Conservation (phyloP, 371 early-diverging fungal species). For the Conidiobolus incongruus region DNA sequence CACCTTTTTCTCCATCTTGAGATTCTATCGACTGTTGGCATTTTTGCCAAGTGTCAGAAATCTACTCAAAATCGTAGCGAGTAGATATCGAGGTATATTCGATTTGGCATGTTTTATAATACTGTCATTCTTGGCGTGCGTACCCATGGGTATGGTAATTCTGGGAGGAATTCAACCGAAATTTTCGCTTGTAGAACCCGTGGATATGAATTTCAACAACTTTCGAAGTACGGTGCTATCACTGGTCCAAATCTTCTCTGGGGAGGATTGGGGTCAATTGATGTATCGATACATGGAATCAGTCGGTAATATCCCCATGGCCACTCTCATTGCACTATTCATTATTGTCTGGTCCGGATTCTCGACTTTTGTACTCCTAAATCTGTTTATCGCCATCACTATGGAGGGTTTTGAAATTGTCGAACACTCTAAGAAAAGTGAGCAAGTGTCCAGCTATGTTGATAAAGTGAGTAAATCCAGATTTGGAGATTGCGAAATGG, state of each 20-base stretch:
- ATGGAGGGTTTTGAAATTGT: conserved; percentile 33
- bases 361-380: conserved; percentile 37
- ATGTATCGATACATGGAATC: conserved; percentile 22
- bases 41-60: too few species aligned
- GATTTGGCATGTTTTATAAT: too few species aligned
- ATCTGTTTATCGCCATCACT: conserved; percentile 35
- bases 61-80: too few species aligned
- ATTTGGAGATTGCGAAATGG: too few species aligned
- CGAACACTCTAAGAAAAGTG: conserved; percentile 25
- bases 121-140: too few species aligned
- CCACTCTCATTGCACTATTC: conserved; percentile 22
- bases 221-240: background rate
- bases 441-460: conserved; percentile 13
- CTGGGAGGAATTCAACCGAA: too few species aligned
- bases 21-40: too few species aligned
- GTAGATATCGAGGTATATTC: too few species aligned
- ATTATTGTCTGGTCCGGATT: conserved; percentile 33
- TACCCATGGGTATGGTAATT: too few species aligned
- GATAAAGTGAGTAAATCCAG: background rate
- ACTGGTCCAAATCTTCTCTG: conserved; percentile 25
- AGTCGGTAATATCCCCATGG: conserved; percentile 1
- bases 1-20: too few species aligned
- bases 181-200: too few species aligned
- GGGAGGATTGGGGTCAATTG: conserved; percentile 40
- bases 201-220: too few species aligned